A percentile compares a stretch with the other conserved stretches of the same genome.
These are phyloP conservation scores for Dissophora ornata DNA, from an alignment of 192 early-diverging fungal species.

Conservation along the genomic window DNA sequence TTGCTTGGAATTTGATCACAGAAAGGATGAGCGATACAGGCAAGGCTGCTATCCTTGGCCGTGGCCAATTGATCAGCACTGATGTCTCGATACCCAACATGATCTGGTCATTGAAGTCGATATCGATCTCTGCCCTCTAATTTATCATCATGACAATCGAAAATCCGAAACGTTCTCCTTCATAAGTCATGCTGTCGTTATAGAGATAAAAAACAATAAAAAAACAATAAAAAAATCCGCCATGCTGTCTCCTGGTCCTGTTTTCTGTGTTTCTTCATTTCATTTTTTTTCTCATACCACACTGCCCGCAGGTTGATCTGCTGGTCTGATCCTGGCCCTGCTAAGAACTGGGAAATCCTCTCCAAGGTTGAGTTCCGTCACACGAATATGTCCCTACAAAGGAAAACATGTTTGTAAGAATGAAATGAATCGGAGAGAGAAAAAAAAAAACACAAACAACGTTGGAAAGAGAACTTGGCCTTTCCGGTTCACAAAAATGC, in stretches of 20 bases:
- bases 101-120: slow-evolving; percentile 93
- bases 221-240: too few species aligned
- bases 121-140: slow-evolving; percentile 82
- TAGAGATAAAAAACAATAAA: too few species aligned
- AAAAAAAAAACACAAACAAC: slow-evolving; percentile 9
- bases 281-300: slow-evolving; percentile 55
- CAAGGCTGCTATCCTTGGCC: slow-evolving; percentile 85
- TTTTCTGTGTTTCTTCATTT: too few species aligned
- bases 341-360: slow-evolving; percentile 70
- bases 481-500: too few species aligned
- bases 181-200: too few species aligned
- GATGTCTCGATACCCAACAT: slow-evolving; percentile 93
- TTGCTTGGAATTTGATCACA: slow-evolving; percentile 91
- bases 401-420: neutral
- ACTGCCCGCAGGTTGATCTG: slow-evolving; percentile 58
- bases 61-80: slow-evolving; percentile 96
- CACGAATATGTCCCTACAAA: slow-evolving; percentile 66
- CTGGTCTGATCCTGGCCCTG: slow-evolving; percentile 65
- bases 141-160: neutral
- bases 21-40: slow-evolving; percentile 90
- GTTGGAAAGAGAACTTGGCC: too few species aligned
- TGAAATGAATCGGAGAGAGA: slow-evolving; percentile 1
- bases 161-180: too few species aligned
- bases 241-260: too few species aligned
- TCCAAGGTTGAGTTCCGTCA: slow-evolving; percentile 65